These are phyloP conservation scores for Babesia caballi DNA, from an alignment of 169 alveolate species.

Conservation along the genomic window DNA sequence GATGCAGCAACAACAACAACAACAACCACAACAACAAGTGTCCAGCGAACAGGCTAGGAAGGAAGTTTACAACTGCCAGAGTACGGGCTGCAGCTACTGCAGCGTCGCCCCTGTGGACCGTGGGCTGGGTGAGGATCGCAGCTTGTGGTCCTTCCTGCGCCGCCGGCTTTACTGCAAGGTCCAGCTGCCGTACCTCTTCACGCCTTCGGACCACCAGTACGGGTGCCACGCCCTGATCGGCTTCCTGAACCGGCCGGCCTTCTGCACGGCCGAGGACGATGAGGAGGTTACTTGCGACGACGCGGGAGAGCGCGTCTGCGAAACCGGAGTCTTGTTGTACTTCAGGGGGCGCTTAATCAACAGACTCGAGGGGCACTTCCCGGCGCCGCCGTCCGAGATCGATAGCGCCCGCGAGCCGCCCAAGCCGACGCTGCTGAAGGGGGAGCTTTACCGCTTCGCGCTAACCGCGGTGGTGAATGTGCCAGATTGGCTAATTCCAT, in stretches of 20 bases:
- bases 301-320: constrained; percentile 73
- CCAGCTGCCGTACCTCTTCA: constrained; percentile 79
- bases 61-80: constrained; percentile 55
- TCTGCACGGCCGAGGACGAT: not conserved
- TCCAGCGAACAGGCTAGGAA: constrained; percentile 14
- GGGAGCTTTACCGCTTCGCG: constrained; percentile 76
- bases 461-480: constrained; percentile 84
- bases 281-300: constrained; percentile 21
- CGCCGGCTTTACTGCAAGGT: constrained; percentile 69
- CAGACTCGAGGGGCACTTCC: constrained; percentile 84
- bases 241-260: constrained; percentile 76
- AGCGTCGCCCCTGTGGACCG: constrained; percentile 60
- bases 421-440: constrained; percentile 47
- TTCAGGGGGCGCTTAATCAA: constrained; percentile 81
- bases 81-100: constrained; percentile 57
- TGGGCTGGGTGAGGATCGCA: constrained; percentile 34
- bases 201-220: constrained; percentile 79
- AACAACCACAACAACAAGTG: not conserved
- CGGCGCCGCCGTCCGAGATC: constrained; percentile 74
- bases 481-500: constrained; percentile 87
- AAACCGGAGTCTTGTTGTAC: constrained; percentile 85
- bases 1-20: constrained; percentile 20
- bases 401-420: constrained; percentile 71
- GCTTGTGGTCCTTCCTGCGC: constrained; percentile 65
- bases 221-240: constrained; percentile 84